Base-by-base conservation (phyloP, 23 red algal genomes). In the Gracilariopsis chorda region DNA sequence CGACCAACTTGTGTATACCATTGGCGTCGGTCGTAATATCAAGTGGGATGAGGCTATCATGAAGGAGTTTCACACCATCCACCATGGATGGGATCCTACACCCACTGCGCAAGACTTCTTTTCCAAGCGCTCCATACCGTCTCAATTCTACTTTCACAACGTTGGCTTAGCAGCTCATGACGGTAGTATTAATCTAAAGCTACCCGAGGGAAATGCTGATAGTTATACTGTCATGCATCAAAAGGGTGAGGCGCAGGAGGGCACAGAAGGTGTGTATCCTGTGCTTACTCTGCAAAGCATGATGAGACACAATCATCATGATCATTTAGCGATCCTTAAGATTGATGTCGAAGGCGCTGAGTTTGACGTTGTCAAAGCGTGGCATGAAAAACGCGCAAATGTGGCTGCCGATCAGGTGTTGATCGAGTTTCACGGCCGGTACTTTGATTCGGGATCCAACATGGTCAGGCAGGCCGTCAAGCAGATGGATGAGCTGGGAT, bases 341-440 rank as follows among this genome's bases (percentile, higher is more conserved):
- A 78, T 94, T 40, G 91, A 94, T 41, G 73, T 94, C 4, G 91
- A 94, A 37, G 91, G 91, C 40, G 91, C 64, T 16, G 91, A 94
- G 91, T 85, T 85, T 45, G 91, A 77, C 16, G 91, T 94, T 37
- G 37, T 94, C 32, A 39, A 51, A 21, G 21, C 32, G 12, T 94
- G 91, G 91, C 45, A 20, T 1, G 23, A 48, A 21, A 8, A 49
- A 2, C 52, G 16, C 8, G 70, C 64, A 36, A 37, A 52, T n/a
- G 32, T 78, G 35, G 28, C 81, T 14, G 81, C 91, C 12, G 80
- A 94, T n/a, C 91, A 94, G 51, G 35, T 94, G 67, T 73, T 94
- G 41, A 78, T 94, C 52, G 91, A 94, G 82, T 86, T 86, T 40
- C 91, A 94, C 35, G 79, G 53, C 23, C 62, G 91, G 29, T 94